Conservation (phyloP, 1,139 yeast species). For the Debaryomyces coudertii region DNA sequence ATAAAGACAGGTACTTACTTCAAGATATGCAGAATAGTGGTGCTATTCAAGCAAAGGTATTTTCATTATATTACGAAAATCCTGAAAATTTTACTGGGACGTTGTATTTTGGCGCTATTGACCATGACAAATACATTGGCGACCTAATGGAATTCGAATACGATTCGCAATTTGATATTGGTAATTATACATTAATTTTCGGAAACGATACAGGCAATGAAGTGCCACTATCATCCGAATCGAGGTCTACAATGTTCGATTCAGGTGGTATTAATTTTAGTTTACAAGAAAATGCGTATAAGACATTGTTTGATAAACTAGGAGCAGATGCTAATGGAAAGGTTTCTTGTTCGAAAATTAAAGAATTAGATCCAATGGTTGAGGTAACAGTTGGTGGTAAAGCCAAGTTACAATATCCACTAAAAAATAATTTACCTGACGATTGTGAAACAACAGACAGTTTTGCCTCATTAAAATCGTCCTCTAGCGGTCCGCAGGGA, state of each 20-base stretch:
- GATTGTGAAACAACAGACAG: neutral
- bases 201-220: neutral
- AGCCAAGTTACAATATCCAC: neutral
- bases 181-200: neutral
- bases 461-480: neutral
- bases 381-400: neutral
- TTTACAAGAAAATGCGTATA: neutral
- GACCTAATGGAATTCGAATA: neutral
- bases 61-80: conserved; percentile 2
- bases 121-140: conserved; percentile 1
- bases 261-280: conserved; percentile 2
- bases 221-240: neutral
- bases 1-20: neutral
- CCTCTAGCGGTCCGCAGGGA: conserved; percentile 1
- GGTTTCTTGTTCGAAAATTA: conserved; percentile 1
- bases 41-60: neutral
- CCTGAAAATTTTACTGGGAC: neutral
- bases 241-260: conserved; percentile 1
- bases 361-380: neutral
- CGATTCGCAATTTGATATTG: neutral
- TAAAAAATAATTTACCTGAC: neutral
- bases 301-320: neutral
- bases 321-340: neutral
- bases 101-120: conserved; percentile 1
- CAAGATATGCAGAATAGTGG: neutral